These are phyloP conservation scores for Globisporangium cederbergense DNA, from an alignment of 352 stramenopile genomes.

Conservation along the genomic window DNA sequence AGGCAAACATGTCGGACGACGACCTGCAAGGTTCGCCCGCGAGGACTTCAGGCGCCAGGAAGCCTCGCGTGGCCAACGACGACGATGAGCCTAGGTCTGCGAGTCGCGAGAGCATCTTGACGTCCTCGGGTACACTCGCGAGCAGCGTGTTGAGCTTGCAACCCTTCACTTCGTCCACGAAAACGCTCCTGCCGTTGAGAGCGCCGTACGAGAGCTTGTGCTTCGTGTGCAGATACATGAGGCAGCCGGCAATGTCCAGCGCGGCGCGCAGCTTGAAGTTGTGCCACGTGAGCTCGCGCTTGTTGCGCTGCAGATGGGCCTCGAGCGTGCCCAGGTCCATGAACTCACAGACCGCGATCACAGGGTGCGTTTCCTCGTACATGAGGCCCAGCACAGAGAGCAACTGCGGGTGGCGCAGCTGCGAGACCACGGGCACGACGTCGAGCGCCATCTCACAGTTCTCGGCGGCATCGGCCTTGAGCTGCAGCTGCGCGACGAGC, in stretches of 20 bases:
- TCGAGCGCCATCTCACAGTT: conserved; percentile 54
- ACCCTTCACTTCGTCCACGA: conserved; percentile 65
- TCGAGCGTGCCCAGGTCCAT: conserved; percentile 72
- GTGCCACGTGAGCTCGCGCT: conserved; percentile 51
- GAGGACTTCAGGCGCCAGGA: conserved; percentile 59
- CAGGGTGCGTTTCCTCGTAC: conserved; percentile 51
- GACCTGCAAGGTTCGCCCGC: conserved; percentile 35
- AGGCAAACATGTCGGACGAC: conserved; percentile 73
- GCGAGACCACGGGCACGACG: conserved; percentile 54
- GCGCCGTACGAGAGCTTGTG: conserved; percentile 71
- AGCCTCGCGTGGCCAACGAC: conserved; percentile 15
- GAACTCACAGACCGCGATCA: conserved; percentile 66
- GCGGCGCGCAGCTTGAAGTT: conserved; percentile 80
- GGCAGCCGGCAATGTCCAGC: conserved; percentile 50
- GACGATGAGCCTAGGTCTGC: conserved; percentile 1
- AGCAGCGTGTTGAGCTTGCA: conserved; percentile 81
- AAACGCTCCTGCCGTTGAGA: conserved; percentile 62
- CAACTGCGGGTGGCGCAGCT: conserved; percentile 67
- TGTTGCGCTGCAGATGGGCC: conserved; percentile 38
- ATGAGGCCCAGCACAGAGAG: conserved; percentile 59
- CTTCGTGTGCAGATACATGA: conserved; percentile 79
- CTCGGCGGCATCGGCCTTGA: conserved; percentile 49
- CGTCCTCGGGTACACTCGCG: conserved; percentile 45
- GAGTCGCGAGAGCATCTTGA: conserved; percentile 20
- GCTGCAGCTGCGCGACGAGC: conserved; percentile 49